Base-by-base conservation (phyloP, 1,139 yeast genomes). In the Candida tunisiensis region DNA sequence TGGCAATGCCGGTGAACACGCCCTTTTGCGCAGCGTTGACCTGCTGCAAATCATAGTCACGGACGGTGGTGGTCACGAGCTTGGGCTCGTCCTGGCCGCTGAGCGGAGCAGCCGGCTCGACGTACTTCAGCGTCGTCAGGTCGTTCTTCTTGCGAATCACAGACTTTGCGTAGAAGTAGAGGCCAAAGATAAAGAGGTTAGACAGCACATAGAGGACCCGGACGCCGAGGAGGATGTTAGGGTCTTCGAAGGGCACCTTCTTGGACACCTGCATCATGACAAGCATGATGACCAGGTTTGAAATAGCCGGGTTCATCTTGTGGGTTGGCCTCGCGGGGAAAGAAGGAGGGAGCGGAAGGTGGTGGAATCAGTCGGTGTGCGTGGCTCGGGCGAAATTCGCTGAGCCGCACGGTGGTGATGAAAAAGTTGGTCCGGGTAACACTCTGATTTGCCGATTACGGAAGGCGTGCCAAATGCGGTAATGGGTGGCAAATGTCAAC, bases 201-300 rank as follows among this genome's bases (percentile, higher is more conserved):
- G 88, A 69, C 17, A 72, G 42, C 27, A 68, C 53, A 58, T 82
- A 91, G 28, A 69, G 70, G 24, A 61, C 62, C 55, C 99, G 74
- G 33, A 80, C 85, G 51, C 73, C 78, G 49, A 77, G 59, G 34
- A 85, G 62, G 33, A 72, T 67, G 39, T 59, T 57, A 29, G 92
- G 88, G 56, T 88, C 70, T 53, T 85, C 96, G 59, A 85, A 74
- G 54, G 88, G 92, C 39, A 88, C 65, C 51, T 69, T 71, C 58
- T 83, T 82, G 40, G 95, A 71, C 38, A 83, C 77, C 59, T 88
- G 96, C 95, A 85, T 88, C 83, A 83, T 79, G 64, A 74, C 75
- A 52, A 88, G 77, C 94, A 85, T 85, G 69, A 88, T 60, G 43
- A 65, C 80, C 46, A 88, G 60, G 60, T 88, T 85, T 41, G 83